Evolutionary conservation across 2,329 filamentous ascomycete species (phyloP), one percentile per base, ranked within the genome.

Genomic region (Paramyrothecium sp.): DNA sequence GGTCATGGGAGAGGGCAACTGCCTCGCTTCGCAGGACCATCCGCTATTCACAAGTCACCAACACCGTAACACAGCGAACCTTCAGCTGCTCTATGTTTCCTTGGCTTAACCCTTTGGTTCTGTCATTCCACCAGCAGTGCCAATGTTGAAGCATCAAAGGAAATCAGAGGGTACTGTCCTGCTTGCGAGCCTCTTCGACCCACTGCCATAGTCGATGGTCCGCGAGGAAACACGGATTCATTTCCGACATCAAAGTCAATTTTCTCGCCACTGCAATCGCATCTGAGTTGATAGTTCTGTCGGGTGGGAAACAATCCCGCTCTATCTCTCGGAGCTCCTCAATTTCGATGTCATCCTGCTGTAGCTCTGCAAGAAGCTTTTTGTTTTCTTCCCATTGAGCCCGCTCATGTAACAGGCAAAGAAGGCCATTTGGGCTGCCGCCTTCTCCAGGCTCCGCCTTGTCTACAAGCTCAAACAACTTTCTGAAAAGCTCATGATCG

Each of bases 401-500:
- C 38, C 57, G 55, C 38, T 62, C 51, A 20, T 60, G 21, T 20
- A 64, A 62, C 5, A 62, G 47, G 16, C 41, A 13, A 2, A 46
- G 38, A n/a, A 50, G 62, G 17, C 51, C 34, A 23, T n/a, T 49
- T 57, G 30, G 7, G 33, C 33, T 41, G 5, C 16, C 51, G 12
- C 19, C 51, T 19, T 53, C 19, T n/a, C 33, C 52, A 12, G 13
- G 12, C 1, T 33, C 19, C 3, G 13, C 10, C 56, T 55, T 53
- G 3, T 60, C 47, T 3, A 60, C 57, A 51, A 61, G 54, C 12
- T 56, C 30, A 48, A 61, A 60, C 10, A 65, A 34, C 1, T 7
- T 48, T 55, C 54, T 51, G 7, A 65, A 65, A 2, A 59, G n/a
- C 1, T 2, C 8, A 22, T 58, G 56, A 30, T 67, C 62, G n/a